Conservation (phyloP, 306 rosid genomes). For the Malus fusca region DNA sequence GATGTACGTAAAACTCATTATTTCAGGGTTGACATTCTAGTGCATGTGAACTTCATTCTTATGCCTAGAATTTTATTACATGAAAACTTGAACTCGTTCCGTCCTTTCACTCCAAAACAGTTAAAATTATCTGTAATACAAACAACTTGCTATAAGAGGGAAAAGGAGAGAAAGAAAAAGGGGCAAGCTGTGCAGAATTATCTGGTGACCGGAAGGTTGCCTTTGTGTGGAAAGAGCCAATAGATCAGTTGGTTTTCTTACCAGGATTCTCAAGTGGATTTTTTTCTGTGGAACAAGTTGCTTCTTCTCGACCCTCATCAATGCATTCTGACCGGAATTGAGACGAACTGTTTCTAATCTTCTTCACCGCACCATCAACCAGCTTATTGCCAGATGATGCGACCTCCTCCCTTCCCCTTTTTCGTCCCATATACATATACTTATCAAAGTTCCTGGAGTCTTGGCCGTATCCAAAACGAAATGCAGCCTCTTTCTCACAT, state of each 20-base stretch:
- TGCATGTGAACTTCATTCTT: not conserved
- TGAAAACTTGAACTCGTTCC: not conserved
- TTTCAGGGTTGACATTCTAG: not conserved
- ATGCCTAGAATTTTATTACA: not conserved
- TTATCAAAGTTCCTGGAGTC: conserved; percentile 18
- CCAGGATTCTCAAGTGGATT: conserved; percentile 38
- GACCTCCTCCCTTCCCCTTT: conserved; percentile 41
- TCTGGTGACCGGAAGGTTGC: not conserved
- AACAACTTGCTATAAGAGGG: not conserved
- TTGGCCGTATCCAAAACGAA: conserved; percentile 55
- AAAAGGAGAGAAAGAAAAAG: too few relatives aligned
- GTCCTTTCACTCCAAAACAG: not conserved
- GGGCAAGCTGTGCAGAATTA: not conserved
- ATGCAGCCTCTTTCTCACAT: conserved; percentile 79
- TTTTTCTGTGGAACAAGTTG: conserved; percentile 25
- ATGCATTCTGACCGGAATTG: not conserved
- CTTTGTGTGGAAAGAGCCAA: conserved; percentile 3
- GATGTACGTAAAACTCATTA: not conserved
- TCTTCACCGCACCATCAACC: conserved; percentile 41
- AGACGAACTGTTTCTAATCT: conserved; percentile 26
- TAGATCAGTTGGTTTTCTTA: conserved; percentile 21
- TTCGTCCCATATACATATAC: conserved; percentile 22
- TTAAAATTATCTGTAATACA: not conserved
- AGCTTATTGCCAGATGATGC: conserved; percentile 32
- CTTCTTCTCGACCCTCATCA: conserved; percentile 28